Percentiles rank a stretch among this genome's conserved stretches.
phyloP scores from a whole-genome alignment of 768 basidiomycete species.

The Rhodotorula kratochvilovae region DNA sequence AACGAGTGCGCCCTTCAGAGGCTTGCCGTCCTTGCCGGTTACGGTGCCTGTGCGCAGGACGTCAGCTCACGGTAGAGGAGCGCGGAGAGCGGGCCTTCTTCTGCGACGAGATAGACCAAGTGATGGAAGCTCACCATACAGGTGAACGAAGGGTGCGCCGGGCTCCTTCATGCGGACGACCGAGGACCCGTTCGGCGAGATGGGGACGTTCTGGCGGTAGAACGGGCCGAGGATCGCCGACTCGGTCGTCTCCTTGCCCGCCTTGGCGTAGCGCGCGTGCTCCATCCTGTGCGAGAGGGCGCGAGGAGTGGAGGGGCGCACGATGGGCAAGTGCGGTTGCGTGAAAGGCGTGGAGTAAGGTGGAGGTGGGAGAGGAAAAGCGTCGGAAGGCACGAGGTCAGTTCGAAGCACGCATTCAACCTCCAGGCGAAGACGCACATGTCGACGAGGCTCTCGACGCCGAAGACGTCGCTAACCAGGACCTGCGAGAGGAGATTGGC shows the following conservation, averaged over 20 bases:
- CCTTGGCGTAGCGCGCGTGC: conserved; percentile 20
- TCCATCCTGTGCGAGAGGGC: conserved; percentile 17
- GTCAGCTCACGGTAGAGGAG: too few species aligned
- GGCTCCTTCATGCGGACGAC: conserved; percentile 39
- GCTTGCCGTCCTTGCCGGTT: conserved; percentile 32
- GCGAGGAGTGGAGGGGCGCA: not conserved
- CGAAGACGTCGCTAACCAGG: conserved; percentile 41
- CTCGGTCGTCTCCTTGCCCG: conserved; percentile 22
- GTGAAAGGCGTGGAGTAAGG: too few species aligned
- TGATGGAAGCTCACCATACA: conserved; percentile 30
- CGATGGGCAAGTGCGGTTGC: too few species aligned
- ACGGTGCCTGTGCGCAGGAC: not conserved
- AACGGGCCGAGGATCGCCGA: conserved; percentile 44
- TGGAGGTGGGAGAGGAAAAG: too few species aligned
- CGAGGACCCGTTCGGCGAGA: conserved; percentile 36
- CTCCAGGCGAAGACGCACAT: conserved; percentile 8
- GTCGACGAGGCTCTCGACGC: conserved; percentile 43
- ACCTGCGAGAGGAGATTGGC: not conserved
- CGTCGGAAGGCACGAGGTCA: too few species aligned
- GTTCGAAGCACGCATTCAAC: too few species aligned
- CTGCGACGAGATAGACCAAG: too few species aligned
- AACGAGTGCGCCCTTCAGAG: conserved; percentile 39
- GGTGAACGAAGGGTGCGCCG: conserved; percentile 26
- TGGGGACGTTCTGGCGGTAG: conserved; percentile 37
- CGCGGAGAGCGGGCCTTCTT: too few species aligned